Evolutionary conservation across 1,284 basidiomycete genomes (phyloP).

Genomic region (Phellinidium pouzarii): DNA sequence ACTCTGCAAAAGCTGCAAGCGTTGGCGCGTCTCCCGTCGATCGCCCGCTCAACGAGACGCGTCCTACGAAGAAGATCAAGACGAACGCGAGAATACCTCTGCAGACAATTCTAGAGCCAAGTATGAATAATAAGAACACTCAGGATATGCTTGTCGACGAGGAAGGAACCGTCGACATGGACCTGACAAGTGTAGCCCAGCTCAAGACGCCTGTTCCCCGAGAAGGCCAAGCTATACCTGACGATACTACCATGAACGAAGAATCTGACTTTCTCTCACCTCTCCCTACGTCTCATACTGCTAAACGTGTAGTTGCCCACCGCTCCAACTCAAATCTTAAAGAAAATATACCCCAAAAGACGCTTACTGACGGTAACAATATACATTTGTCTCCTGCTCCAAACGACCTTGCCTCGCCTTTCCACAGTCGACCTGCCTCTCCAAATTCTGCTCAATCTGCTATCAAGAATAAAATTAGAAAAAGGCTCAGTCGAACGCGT

Average conservation of each 20-base stretch:
- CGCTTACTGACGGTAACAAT: neutral
- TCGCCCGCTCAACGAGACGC: neutral
- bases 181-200: slow-evolving; percentile 11
- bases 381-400: slow-evolving; percentile 10
- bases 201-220: slow-evolving; percentile 15
- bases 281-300: slow-evolving; percentile 31
- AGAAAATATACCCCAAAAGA: slow-evolving; percentile 32
- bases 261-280: slow-evolving; percentile 30
- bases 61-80: slow-evolving; percentile 14
- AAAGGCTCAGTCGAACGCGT: slow-evolving; percentile 29
- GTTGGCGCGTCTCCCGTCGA: slow-evolving; percentile 13
- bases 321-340: slow-evolving; percentile 29
- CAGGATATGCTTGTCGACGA: neutral
- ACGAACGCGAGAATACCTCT: slow-evolving; percentile 5
- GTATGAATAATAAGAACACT: neutral
- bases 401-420: slow-evolving; percentile 31
- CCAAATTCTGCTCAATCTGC: slow-evolving; percentile 25
- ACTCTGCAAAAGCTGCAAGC: slow-evolving; percentile 9
- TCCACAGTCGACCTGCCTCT: slow-evolving; percentile 39
- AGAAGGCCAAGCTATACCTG: slow-evolving; percentile 2
- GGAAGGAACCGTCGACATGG: slow-evolving; percentile 14
- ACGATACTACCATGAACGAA: slow-evolving; percentile 7
- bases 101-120: slow-evolving; percentile 2
- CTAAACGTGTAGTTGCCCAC: slow-evolving; percentile 16
- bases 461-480: slow-evolving; percentile 20